These are phyloP conservation scores for Barnettozyma populi DNA, from an alignment of 805 yeast genomes.

Conservation along the genomic window DNA sequence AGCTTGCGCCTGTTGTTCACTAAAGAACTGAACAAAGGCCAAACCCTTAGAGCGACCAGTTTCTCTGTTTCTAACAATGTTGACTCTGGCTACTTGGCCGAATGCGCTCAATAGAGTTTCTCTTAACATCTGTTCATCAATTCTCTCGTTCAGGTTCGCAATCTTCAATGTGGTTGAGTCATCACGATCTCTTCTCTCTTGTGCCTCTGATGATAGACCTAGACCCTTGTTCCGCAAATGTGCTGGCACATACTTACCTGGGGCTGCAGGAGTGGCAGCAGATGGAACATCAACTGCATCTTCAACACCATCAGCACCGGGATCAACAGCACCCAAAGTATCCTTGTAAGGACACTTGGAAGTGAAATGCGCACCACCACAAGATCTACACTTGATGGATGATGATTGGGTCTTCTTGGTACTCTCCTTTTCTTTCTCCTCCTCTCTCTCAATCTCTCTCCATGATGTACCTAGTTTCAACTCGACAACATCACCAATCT, in stretches of 20 bases:
- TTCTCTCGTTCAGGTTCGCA: conserved; percentile 82
- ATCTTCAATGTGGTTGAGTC: conserved; percentile 85
- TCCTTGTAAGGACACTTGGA: conserved; percentile 94
- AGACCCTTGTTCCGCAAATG: conserved; percentile 42
- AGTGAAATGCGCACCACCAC: conserved; percentile 93
- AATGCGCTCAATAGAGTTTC: conserved; percentile 61
- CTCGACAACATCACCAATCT: conserved; percentile 77
- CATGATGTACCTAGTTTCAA: conserved; percentile 70
- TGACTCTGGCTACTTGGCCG: conserved; percentile 68
- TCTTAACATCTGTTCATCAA: conserved; percentile 76
- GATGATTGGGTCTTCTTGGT: conserved; percentile 42
- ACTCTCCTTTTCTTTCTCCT: conserved; percentile 40
- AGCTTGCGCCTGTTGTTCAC: conserved; percentile 61
- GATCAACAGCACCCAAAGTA: conserved; percentile 55
- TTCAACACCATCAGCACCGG: conserved; percentile 32
- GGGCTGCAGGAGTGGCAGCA: conserved; percentile 33
- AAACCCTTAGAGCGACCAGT: conserved; percentile 94
- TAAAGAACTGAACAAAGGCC: conserved; percentile 83
- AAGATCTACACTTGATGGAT: conserved; percentile 71
- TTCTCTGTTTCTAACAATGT: conserved; percentile 83
- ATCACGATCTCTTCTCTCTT: conserved; percentile 58
- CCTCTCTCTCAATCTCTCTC: conserved; percentile 71
- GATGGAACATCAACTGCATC: conserved; percentile 43
- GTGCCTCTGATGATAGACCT: conserved; percentile 27
- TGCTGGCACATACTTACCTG: conserved; percentile 59